Evolutionary conservation across 352 stramenopile species (phyloP), one percentile per base, ranked within the genome.

Genomic region (Globisporangium camurandrum): DNA sequence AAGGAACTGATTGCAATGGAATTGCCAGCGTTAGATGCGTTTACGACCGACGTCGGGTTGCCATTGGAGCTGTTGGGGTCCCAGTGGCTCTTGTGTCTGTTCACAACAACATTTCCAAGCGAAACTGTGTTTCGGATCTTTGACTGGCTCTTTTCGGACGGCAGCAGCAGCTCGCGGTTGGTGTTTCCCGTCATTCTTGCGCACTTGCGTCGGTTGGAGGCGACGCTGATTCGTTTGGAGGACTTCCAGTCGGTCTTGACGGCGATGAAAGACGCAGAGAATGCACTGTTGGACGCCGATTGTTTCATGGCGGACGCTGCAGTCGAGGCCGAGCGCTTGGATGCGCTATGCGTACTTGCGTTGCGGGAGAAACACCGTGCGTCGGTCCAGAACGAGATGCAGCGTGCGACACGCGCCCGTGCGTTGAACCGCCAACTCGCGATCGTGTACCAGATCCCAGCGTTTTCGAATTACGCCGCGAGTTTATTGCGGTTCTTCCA

Each of bases 71-170:
- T 95, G 2, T 54, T 96, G 4, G 87, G 86, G 2, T 92, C 84
- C 8, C 85, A 96, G 71, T 96, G 87, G 87, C 65, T 96, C 19
- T 44, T 96, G 9, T 96, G 87, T 50, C 56, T 96, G 17, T 96
- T 96, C 62, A 90, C 91, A 6, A 96, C 88, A 19, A 95, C 83
- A 2, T 89, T 96, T 22, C 83, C 82, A 4, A 78, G 79, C 31
- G 85, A 95, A 56, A 96, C 82, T 0, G 81, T 82, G 20, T 87
- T 93, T 36, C 79, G 86, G 30, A 83, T 95, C 51, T 93, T 93
- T 57, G 86, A 96, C 54, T 90, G 69, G 53, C 77, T 95, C 48
- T 84, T 96, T 51, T 84, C 71, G 0, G 85, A 95, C 38, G 84
- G 87, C 10, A n/a, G n/a, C n/a, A n/a, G n/a, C n/a, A n/a, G n/a